Evolutionary conservation across 176 grass and related monocot species (phyloP), one percentile per base, ranked within the genome.

Genomic region (Carex parvula): DNA sequence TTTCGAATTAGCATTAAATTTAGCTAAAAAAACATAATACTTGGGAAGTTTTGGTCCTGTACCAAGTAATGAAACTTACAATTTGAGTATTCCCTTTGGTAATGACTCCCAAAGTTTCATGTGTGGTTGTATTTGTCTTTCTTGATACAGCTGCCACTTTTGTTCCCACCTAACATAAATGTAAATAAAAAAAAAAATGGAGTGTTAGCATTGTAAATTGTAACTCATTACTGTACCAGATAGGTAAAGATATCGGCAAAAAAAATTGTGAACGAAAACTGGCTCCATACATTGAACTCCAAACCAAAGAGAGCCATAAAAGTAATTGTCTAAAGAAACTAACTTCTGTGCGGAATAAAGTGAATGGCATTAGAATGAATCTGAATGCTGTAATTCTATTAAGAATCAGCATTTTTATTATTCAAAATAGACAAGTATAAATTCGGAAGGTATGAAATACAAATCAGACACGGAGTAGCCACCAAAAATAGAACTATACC

Each of bases 91-190:
- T 92, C 59, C 91, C 95, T 88, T 98, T 93, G n/a, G 92, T 98
- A 81, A 95, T 88, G 60, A 90, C 92, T 46, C 95, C 95, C 66
- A 98, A 91, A 83, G 93, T 84, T 88, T 98, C 95, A 65, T 93
- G 95, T 60, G 91, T 95, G 16, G 95, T 98, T 83, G 95, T 98
- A 87, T 98, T 98, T 73, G 95, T 98, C 86, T 98, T 98, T 82
- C 92, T 86, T 79, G 95, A 98, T 29, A 98, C 95, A 57, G 95
- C 95, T 64, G 95, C 74, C 55, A 98, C 95, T 87, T 98, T 98
- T 85, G 88, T 89, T 82, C 91, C 95, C 60, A 95, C 95, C 95
- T 95, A 88, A 71, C 79, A 56, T 85, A 70, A 73, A 55, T 73
- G 14, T 22, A 41, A 66, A 57, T 6, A 57, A 74, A 44, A 85